These are phyloP conservation scores for Fusarium nurragi DNA, from an alignment of 2,329 filamentous ascomycete species.

Conservation along the genomic window DNA sequence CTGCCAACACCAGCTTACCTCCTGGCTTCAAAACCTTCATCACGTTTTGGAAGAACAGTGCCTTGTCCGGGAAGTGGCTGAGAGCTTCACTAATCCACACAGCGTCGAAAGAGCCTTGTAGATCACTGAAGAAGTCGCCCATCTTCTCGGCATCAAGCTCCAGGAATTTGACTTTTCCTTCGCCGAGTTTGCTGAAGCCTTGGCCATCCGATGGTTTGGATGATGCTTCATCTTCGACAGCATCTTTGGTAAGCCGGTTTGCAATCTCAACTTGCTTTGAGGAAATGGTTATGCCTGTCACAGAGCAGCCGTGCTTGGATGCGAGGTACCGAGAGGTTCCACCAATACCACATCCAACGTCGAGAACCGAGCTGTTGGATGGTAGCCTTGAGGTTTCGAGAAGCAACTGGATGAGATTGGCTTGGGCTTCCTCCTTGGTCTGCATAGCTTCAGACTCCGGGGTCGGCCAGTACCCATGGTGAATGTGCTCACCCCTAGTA, in stretches of 20 bases:
- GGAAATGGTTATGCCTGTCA: slow-evolving; percentile 70
- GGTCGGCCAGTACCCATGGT: slow-evolving; percentile 68
- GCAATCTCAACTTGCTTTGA: slow-evolving; percentile 68
- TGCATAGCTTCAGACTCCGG: slow-evolving; percentile 56
- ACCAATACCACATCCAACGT: slow-evolving; percentile 69
- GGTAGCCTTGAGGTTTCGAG: slow-evolving; percentile 51
- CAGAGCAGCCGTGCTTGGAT: slow-evolving; percentile 58
- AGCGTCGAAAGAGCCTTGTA: slow-evolving; percentile 58
- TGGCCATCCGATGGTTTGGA: slow-evolving; percentile 37
- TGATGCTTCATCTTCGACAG: slow-evolving; percentile 38
- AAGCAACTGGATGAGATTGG: slow-evolving; percentile 65
- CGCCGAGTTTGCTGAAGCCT: slow-evolving; percentile 52
- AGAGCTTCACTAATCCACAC: slow-evolving; percentile 72
- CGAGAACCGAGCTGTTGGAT: slow-evolving; percentile 53
- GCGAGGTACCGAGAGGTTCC: slow-evolving; percentile 68
- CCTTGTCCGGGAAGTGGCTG: slow-evolving; percentile 68
- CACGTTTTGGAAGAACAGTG: slow-evolving; percentile 65
- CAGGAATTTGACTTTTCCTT: slow-evolving; percentile 62
- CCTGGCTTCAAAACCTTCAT: slow-evolving; percentile 57
- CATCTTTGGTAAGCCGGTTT: slow-evolving; percentile 55
- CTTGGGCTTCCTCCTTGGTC: slow-evolving; percentile 66
- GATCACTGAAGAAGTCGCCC: slow-evolving; percentile 59
- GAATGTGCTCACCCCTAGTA: slow-evolving; percentile 69
- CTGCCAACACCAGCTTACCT: slow-evolving; percentile 65
- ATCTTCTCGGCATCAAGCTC: slow-evolving; percentile 71